Base-by-base conservation (phyloP, 768 basidiomycete genomes). In the Russula earlei region DNA sequence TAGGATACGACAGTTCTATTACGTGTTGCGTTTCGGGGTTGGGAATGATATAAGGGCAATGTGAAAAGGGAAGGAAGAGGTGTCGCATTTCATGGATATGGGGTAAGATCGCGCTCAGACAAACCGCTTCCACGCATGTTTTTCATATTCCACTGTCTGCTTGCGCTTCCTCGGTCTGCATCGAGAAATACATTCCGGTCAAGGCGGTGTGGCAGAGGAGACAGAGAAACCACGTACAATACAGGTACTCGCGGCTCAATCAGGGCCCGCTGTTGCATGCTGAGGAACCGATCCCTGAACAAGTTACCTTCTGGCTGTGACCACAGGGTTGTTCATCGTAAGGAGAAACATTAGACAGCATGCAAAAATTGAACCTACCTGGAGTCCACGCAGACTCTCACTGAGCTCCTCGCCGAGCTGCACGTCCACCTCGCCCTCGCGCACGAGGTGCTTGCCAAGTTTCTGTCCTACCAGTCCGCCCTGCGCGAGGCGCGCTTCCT, bases 361-460 rank as follows among this genome's bases (percentile, higher is more conserved):
- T 42, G 41, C 24, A 12, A 12, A 45, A 12, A 45, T 15, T 4
- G 42, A 19, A 70, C 78, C 41, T 49, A 89, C 92, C 83, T 92
- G 92, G 64, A 97, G 71, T 38, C 75, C 83, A 54, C 93, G 75
- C 63, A 95, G 70, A 64, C 76, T 92, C 70, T 96, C 93, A 54
- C 79, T 86, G 47, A 96, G 69, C 65, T 96, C 91, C 60, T 95
- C 93, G 2, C 90, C 90, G 0, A 95, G 76, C 69, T 96, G 93
- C 15, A 97, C 92, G 43, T 85, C 87, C 4, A 93, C 77, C 33
- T 76, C 73, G 14, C 73, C 77, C 62, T 79, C 81, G 1, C 80
- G 81, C 0, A 94, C 85, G 36, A 75, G 76, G 63, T 94, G 83
- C 67, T 84, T 93, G 8, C 94, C 94, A 0, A 96, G 65, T 64